These are phyloP conservation scores for Crithidia acanthocephali DNA, from an alignment of 208 protist species.

Conservation along the genomic window DNA sequence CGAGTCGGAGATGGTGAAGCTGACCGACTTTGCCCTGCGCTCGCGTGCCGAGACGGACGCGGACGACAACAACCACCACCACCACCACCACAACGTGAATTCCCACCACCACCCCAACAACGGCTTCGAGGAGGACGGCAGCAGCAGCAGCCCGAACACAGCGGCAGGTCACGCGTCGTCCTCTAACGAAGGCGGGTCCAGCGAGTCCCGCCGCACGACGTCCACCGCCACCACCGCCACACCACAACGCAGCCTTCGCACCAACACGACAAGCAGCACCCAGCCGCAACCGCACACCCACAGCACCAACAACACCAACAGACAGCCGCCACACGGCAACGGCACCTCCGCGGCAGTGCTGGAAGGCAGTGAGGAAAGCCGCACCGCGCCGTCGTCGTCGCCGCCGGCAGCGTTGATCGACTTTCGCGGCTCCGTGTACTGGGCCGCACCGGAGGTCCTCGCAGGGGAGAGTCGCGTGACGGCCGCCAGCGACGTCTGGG, in stretches of 20 bases:
- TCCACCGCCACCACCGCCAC: neutral
- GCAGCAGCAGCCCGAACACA: neutral
- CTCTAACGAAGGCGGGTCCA: neutral
- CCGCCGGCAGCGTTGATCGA: conserved; percentile 6
- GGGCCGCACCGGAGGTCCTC: conserved; percentile 80
- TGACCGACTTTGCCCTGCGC: conserved; percentile 90
- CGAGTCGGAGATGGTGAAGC: conserved; percentile 67
- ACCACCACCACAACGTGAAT: neutral
- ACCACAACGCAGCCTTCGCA: neutral
- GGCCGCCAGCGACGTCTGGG: conserved; percentile 76
- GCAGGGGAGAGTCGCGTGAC: conserved; percentile 42
- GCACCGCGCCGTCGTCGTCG: neutral
- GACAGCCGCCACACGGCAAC: neutral
- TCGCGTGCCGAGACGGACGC: conserved; percentile 15
- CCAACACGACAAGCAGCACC: neutral
- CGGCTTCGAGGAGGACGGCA: neutral
- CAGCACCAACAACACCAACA: neutral
- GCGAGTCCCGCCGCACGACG: neutral
- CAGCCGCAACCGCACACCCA: neutral
- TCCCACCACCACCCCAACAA: neutral
- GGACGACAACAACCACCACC: neutral
- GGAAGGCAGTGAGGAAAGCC: neutral
- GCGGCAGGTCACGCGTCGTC: neutral
- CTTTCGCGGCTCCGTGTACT: conserved; percentile 86
- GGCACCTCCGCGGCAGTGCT: neutral